Base-by-base conservation (phyloP, 2,329 filamentous ascomycete species). In the Camptophora hylomeconis region DNA sequence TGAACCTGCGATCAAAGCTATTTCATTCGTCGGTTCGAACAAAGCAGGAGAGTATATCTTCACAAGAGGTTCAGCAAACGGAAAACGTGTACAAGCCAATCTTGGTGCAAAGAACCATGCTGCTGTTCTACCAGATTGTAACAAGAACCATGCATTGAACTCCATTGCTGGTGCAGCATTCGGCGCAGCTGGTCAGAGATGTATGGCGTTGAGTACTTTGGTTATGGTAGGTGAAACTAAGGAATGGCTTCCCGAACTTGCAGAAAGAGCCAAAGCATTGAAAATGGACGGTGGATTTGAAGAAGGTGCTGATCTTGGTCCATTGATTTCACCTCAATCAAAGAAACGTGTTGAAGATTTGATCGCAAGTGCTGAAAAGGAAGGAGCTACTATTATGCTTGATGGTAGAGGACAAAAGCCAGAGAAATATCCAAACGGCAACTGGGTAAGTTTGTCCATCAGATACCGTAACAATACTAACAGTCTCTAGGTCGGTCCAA, bases 61-160 rank as follows among this genome's bases (percentile, higher is more conserved):
- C 56, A 58, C 61, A 21, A 69, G 72, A 24, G 72, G 65, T n/a
- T 72, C 69, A n/a, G 73, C 72, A 44, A 72, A 76, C 32, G 73
- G 74, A 39, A 79, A 78, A 58, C 69, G 74, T 42, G 71, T 75
- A 11, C 74, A 78, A 53, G 73, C 73, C 46, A 78, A 78, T 52
- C 51, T 78, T 32, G 73, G 74, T 17, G 74, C 73, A 3, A 79
- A 78, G 63, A 79, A 79, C 58, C 74, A 78, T 49, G 72, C 72
- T 23, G 69, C 70, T 25, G 63, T 79, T 14, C 57, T 78, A 16
- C 72, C 73, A 1, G 74, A 79, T 52, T 70, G 65, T 58, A 75
- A 77, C 58, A 77, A 75, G 62, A 75, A 77, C 54, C 70, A 75
- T 34, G 63, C 72, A 3, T 50, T 79, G 24, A 75, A 77, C 44